phyloP scores from a whole-genome alignment of 2,329 filamentous ascomycete species.

The Ceratocystis smalleyi region DNA sequence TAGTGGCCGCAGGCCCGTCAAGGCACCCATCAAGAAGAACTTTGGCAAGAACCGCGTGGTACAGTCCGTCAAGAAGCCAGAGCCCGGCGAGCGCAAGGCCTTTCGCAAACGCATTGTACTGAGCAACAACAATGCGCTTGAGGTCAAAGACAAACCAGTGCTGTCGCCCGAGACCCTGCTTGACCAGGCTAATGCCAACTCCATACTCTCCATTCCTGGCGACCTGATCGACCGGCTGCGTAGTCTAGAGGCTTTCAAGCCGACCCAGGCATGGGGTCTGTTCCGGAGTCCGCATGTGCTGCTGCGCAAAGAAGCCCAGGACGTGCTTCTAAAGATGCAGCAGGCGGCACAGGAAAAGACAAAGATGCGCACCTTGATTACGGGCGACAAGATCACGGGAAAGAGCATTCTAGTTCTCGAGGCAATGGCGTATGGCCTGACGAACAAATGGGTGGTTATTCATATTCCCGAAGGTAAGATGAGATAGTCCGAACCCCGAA shows the following conservation, averaged over 20 bases:
- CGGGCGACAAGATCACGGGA: slow-evolving; percentile 58
- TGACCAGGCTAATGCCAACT: slow-evolving; percentile 41
- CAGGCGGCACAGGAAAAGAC: slow-evolving; percentile 36
- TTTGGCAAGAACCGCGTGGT: slow-evolving; percentile 37
- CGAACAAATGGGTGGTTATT: slow-evolving; percentile 79
- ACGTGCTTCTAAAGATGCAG: slow-evolving; percentile 48
- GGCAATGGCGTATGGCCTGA: slow-evolving; percentile 62
- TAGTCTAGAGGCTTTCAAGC: slow-evolving; percentile 79
- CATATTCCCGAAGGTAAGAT: slow-evolving; percentile 71
- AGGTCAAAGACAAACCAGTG: slow-evolving; percentile 51
- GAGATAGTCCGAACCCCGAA: not conserved
- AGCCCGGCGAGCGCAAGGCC: slow-evolving; percentile 69
- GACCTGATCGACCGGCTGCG: slow-evolving; percentile 63
- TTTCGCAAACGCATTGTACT: slow-evolving; percentile 78
- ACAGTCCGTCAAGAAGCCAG: slow-evolving; percentile 33
- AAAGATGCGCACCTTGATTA: slow-evolving; percentile 50
- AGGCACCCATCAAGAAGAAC: slow-evolving; percentile 31
- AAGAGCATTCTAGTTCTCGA: slow-evolving; percentile 82
- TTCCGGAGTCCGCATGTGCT: slow-evolving; percentile 71
- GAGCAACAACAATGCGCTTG: slow-evolving; percentile 83
- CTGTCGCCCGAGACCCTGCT: slow-evolving; percentile 41
- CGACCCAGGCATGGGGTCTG: slow-evolving; percentile 71
- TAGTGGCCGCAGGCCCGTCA: slow-evolving; percentile 18
- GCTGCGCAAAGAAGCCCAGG: slow-evolving; percentile 61
- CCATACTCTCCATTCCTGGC: slow-evolving; percentile 54